Conservation (phyloP, 106 monocot species). For the Dioscorea dumetorum region DNA sequence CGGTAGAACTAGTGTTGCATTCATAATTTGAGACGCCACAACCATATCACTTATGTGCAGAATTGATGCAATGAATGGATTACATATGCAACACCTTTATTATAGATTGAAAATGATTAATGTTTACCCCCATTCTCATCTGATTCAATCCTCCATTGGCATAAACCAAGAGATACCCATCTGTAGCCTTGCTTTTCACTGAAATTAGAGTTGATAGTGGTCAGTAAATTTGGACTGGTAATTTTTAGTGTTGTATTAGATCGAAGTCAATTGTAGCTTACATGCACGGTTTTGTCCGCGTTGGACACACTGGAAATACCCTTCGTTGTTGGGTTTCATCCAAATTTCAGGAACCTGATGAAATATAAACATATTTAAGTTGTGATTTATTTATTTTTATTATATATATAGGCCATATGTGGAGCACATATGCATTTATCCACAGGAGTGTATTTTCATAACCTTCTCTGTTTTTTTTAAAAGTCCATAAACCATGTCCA, state of each 20-base stretch:
- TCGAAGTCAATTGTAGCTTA: conserved; percentile 7
- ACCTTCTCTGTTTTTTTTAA: no score
- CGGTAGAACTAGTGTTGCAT: conserved; percentile 62
- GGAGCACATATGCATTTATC: no score
- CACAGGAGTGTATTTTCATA: no score
- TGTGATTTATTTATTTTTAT: no score
- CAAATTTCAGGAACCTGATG: conserved; percentile 45
- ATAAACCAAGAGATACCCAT: conserved; percentile 59
- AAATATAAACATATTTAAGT: no score
- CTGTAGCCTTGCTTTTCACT: conserved; percentile 19
- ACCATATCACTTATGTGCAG: conserved; percentile 78
- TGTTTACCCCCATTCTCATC: conserved; percentile 79
- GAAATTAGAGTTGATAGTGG: not conserved
- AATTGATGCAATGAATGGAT: not conserved
- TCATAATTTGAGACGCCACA: conserved; percentile 57
- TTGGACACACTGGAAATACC: conserved; percentile 42
- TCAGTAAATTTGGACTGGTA: not conserved
- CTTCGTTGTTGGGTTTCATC: conserved; percentile 21
- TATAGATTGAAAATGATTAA: not conserved
- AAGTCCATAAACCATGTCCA: no score
- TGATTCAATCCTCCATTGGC: conserved; percentile 95
- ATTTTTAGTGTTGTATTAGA: not conserved
- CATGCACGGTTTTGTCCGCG: conserved; percentile 28
- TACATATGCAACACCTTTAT: not conserved
- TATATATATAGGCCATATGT: no score